Conservation (phyloP, 2,329 filamentous ascomycete genomes). For the Fusarium burgessii region DNA sequence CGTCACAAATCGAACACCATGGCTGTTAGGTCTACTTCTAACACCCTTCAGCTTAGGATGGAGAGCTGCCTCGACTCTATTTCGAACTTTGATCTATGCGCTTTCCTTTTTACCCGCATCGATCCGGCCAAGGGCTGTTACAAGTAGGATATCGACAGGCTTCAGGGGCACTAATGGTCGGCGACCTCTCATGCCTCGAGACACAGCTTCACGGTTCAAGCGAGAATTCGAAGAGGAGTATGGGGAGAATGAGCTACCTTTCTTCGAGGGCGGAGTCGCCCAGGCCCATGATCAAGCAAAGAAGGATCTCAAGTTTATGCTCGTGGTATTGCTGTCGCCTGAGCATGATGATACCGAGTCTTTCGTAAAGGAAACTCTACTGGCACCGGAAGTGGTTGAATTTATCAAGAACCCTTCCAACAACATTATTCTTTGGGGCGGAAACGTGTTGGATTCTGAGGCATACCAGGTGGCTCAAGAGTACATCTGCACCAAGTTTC, state of each 20-base stretch:
- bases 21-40: constrained; percentile 82
- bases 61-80: constrained; percentile 74
- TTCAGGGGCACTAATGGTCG: constrained; percentile 75
- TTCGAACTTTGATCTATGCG: constrained; percentile 80
- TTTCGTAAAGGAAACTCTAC: constrained; percentile 85
- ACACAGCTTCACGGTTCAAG: constrained; percentile 89
- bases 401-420: constrained; percentile 82
- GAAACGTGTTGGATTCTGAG: constrained; percentile 92
- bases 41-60: constrained; percentile 85
- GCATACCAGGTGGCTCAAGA: constrained; percentile 93
- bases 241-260: constrained; percentile 76
- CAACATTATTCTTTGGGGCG: constrained; percentile 90
- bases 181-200: constrained; percentile 82
- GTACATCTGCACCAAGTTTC: constrained; percentile 90
- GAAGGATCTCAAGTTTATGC: constrained; percentile 87
- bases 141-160: constrained; percentile 64
- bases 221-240: constrained; percentile 97
- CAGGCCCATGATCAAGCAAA: constrained; percentile 92
- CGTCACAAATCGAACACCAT: constrained; percentile 75
- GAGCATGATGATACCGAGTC: constrained; percentile 92
- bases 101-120: constrained; percentile 83
- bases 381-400: constrained; percentile 77
- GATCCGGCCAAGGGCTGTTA: constrained; percentile 66
- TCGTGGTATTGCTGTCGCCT: constrained; percentile 89
- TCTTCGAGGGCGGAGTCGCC: constrained; percentile 90